These are phyloP conservation scores for Phialophora verrucosa DNA, from an alignment of 2,329 filamentous ascomycete species.

Conservation along the genomic window DNA sequence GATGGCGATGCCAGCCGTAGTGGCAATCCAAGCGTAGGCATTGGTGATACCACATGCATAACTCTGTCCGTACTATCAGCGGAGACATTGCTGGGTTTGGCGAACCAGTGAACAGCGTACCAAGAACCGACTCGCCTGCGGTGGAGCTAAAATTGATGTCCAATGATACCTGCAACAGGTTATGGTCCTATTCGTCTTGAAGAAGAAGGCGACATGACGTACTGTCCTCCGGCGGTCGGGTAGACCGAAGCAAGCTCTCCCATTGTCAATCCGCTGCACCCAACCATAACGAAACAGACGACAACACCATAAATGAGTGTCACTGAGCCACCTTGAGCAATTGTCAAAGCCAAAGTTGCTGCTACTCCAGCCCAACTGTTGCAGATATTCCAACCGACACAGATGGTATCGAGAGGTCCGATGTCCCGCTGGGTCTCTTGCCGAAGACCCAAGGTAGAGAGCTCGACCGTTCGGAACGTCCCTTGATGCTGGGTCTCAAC, in stretches of 20 bases:
- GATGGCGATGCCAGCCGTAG: too few relatives aligned
- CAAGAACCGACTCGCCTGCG: too few relatives aligned
- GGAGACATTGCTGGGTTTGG: too few relatives aligned
- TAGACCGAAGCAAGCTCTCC: slow-evolving; percentile 48
- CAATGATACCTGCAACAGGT: too few relatives aligned
- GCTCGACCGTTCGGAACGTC: slow-evolving; percentile 20
- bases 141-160: too few relatives aligned
- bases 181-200: too few relatives aligned
- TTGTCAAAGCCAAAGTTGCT: slow-evolving; percentile 38
- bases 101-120: too few relatives aligned
- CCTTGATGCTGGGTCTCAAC: slow-evolving; percentile 18
- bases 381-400: slow-evolving; percentile 40
- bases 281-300: slow-evolving; percentile 39
- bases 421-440: slow-evolving; percentile 29
- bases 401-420: slow-evolving; percentile 36
- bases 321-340: slow-evolving; percentile 39
- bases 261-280: slow-evolving; percentile 43
- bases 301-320: slow-evolving; percentile 44
- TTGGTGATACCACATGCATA: too few relatives aligned
- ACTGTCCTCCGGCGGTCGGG: slow-evolving; percentile 41
- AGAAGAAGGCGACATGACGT: too few relatives aligned
- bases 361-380: slow-evolving; percentile 41
- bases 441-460: slow-evolving; percentile 20
- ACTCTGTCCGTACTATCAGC: too few relatives aligned
- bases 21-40: too few relatives aligned